Evolutionary conservation across 2,329 filamentous ascomycete species (phyloP).

Genomic region (Orbilia javanica): DNA sequence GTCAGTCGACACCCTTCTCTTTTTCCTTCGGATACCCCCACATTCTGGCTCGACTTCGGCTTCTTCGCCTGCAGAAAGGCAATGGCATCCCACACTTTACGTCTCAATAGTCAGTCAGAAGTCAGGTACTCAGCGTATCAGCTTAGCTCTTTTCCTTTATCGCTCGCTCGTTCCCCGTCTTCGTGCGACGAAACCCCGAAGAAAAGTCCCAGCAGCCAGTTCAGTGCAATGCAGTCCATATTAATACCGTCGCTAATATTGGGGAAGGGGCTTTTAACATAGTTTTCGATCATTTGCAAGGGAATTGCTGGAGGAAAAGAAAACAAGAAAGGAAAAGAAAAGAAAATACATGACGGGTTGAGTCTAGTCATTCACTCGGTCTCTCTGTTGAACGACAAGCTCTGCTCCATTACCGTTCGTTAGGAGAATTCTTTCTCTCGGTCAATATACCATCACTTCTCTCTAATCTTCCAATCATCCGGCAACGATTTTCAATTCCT

Average conservation of each 20-base stretch:
- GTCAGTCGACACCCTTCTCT: constrained; percentile 18
- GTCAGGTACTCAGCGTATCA: not conserved
- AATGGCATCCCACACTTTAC: constrained; percentile 35
- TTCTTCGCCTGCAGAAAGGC: not conserved
- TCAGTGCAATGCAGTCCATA: not conserved
- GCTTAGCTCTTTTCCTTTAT: not conserved
- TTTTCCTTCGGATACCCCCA: constrained; percentile 15
- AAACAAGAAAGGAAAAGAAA: not conserved
- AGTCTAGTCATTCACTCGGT: constrained; percentile 12
- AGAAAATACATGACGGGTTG: constrained; percentile 24
- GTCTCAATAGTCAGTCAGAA: not conserved
- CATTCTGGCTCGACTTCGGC: not conserved
- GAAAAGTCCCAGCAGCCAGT: not conserved
- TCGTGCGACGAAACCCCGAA: constrained; percentile 24
- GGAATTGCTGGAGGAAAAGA: not conserved
- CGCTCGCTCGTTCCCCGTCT: constrained; percentile 1
- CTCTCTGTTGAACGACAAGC: constrained; percentile 2
- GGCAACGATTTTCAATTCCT: constrained; percentile 17
- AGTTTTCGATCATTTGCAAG: not conserved
- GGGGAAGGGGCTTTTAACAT: not conserved
- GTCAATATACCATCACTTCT: constrained; percentile 1
- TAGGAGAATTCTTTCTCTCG: not conserved
- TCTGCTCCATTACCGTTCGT: not conserved
- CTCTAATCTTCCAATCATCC: constrained; percentile 23
- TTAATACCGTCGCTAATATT: constrained; percentile 11